Conservation (phyloP, 2,329 filamentous ascomycete species). For the Fusarium hostae region DNA sequence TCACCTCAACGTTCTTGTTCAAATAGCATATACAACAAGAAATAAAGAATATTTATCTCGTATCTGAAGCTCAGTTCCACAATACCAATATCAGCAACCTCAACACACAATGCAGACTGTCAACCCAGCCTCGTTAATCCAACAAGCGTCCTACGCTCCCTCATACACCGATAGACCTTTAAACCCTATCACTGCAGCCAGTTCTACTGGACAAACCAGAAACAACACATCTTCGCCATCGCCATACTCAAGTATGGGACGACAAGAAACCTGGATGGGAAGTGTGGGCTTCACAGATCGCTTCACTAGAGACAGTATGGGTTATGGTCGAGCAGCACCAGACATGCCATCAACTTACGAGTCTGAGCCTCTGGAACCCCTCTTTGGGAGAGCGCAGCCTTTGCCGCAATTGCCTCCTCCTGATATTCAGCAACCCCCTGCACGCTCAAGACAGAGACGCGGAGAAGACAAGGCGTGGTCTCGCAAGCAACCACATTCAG, state of each 20-base stretch:
- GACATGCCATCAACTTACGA: neutral
- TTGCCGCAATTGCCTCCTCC: neutral
- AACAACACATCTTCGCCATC: neutral
- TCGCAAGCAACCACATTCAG: neutral
- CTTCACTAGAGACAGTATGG: constrained; percentile 23
- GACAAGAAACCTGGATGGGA: constrained; percentile 31
- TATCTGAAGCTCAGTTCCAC: neutral
- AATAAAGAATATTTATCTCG: no score
- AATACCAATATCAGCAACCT: neutral
- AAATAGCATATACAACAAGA: rapidly evolving
- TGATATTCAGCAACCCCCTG: neutral
- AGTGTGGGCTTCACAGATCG: constrained; percentile 28
- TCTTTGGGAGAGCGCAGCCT: constrained; percentile 11
- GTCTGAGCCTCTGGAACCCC: constrained; percentile 30
- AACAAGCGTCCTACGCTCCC: neutral
- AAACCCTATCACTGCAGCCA: neutral
- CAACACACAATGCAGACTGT: constrained; percentile 6
- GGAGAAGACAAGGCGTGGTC: neutral
- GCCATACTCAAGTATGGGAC: neutral
- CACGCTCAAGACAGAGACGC: neutral
- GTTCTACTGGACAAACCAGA: rapidly evolving
- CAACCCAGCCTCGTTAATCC: constrained; percentile 2
- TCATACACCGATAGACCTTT: neutral
- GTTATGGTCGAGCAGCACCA: neutral
- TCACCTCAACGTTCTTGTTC: neutral